A percentile compares a stretch with the other conserved stretches of the same genome.
Conservation (phyloP, 1,139 yeast species). For the Pichia kudriavzevii region DNA sequence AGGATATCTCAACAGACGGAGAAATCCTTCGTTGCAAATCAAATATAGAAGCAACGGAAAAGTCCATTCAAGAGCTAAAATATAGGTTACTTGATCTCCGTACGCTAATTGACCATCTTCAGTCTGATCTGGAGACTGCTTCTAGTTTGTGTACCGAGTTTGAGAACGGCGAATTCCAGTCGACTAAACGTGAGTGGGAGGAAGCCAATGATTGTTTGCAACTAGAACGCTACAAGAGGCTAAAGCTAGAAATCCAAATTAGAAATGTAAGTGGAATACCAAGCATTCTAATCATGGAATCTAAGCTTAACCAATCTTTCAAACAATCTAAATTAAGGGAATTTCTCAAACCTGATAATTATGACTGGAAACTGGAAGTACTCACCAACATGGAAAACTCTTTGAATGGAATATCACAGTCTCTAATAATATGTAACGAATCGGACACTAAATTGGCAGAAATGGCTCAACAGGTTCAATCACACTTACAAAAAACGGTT, state of each 20-base stretch:
- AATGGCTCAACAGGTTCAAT: neutral
- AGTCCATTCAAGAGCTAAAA: neutral
- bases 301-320: neutral
- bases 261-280: constrained; percentile 13
- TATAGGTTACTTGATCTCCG: constrained; percentile 6
- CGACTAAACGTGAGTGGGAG: constrained; percentile 2
- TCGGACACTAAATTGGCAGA: neutral
- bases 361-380: constrained; percentile 10
- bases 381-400: constrained; percentile 6
- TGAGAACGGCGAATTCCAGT: constrained; percentile 7
- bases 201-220: neutral
- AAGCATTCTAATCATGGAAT: constrained; percentile 3
- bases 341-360: constrained; percentile 4
- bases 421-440: neutral
- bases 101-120: constrained; percentile 5
- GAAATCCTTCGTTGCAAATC: too few relatives aligned
- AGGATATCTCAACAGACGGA: too few relatives aligned
- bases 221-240: constrained; percentile 9
- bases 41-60: neutral
- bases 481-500: neutral
- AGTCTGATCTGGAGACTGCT: constrained; percentile 6
- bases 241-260: constrained; percentile 14
- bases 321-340: constrained; percentile 1
- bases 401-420: constrained; percentile 9
- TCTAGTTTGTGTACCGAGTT: constrained; percentile 6